These are phyloP conservation scores for Corymbia calophylla DNA, from an alignment of 441 rosid genomes.

Conservation along the genomic window DNA sequence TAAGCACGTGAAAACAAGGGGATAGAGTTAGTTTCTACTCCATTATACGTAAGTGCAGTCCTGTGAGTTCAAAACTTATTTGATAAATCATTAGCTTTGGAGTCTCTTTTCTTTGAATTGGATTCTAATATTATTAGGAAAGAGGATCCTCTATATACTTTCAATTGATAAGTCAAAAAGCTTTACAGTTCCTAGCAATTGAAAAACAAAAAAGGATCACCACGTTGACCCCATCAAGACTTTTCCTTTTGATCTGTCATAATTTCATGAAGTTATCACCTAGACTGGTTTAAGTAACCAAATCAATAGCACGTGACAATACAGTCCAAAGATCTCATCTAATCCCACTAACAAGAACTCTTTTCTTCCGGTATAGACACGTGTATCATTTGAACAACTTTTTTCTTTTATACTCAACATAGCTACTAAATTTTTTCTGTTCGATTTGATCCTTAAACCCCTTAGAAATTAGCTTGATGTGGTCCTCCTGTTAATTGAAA, in stretches of 20 bases:
- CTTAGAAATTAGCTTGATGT: not conserved
- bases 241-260: not conserved
- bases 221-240: not conserved
- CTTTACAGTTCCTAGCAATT: not conserved
- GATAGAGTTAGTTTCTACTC: not conserved
- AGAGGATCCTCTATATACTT: not conserved
- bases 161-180: not conserved
- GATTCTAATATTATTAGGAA: no score
- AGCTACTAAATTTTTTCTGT: not conserved
- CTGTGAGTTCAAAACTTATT: not conserved
- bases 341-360: not conserved
- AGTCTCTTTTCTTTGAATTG: not conserved
- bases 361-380: not conserved
- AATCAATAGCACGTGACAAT: not conserved
- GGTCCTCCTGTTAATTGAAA: not conserved
- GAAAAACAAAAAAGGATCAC: not conserved
- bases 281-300: not conserved
- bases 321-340: not conserved
- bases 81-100: not conserved
- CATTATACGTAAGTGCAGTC: not conserved
- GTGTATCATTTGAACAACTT: not conserved
- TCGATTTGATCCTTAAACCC: not conserved
- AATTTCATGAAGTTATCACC: not conserved
- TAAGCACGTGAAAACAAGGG: not conserved
- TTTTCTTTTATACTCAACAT: not conserved